These are phyloP conservation scores for Septoria petroselini DNA, from an alignment of 2,329 filamentous ascomycete genomes.

Conservation along the genomic window DNA sequence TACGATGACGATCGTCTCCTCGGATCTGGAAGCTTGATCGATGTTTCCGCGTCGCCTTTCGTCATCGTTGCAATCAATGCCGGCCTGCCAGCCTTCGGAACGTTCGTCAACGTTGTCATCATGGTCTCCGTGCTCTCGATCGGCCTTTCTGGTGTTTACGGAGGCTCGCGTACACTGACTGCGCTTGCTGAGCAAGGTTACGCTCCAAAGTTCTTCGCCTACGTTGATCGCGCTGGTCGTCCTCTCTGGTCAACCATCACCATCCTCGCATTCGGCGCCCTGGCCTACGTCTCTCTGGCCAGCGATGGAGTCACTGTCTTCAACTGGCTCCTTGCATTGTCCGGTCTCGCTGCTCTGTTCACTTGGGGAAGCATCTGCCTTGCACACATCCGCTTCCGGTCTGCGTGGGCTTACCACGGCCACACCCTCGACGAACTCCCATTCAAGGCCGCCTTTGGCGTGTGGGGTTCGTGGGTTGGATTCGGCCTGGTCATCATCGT, in stretches of 20 bases:
- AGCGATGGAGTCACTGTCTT: constrained; percentile 50
- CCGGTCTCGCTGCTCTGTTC: constrained; percentile 70
- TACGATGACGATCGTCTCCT: constrained; percentile 66
- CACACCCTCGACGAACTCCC: constrained; percentile 71
- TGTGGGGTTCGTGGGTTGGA: constrained; percentile 76
- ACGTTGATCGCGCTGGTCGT: constrained; percentile 61
- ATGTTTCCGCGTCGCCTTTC: constrained; percentile 79
- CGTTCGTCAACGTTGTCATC: constrained; percentile 93
- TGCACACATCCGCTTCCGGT: constrained; percentile 64
- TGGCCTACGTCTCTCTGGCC: constrained; percentile 59
- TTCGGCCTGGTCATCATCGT: constrained; percentile 72
- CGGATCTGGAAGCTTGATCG: constrained; percentile 50
- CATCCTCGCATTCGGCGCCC: constrained; percentile 51
- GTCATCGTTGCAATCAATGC: constrained; percentile 81
- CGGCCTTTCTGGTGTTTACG: constrained; percentile 72
- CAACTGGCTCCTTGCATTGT: constrained; percentile 66
- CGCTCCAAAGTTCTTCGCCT: constrained; percentile 56
- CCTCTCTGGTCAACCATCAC: constrained; percentile 53
- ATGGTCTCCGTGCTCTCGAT: constrained; percentile 82
- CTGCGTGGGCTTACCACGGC: constrained; percentile 59
- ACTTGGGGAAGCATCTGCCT: constrained; percentile 69
- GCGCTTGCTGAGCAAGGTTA: constrained; percentile 76
- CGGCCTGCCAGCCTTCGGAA: constrained; percentile 75
- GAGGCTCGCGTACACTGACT: constrained; percentile 83
- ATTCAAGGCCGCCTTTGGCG: constrained; percentile 74